phyloP scores from a whole-genome alignment of 2,329 filamentous ascomycete genomes.

The Aspergillus quadrilineatus region DNA sequence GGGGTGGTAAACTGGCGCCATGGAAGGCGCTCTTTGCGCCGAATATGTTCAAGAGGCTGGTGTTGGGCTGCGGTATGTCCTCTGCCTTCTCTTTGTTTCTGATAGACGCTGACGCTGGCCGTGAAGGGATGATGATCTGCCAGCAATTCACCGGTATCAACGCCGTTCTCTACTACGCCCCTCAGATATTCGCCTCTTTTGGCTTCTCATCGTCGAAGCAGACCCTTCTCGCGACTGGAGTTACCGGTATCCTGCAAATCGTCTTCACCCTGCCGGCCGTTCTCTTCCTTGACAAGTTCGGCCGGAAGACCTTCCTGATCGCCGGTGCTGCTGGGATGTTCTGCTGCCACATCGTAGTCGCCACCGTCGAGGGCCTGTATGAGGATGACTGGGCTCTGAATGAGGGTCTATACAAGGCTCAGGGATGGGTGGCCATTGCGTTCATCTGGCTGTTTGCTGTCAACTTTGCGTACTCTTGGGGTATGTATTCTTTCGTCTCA shows the following conservation, averaged over 20 bases:
- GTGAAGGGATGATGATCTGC: conserved; percentile 41
- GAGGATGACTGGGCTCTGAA: conserved; percentile 54
- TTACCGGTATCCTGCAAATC: conserved; percentile 34
- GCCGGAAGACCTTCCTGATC: conserved; percentile 38
- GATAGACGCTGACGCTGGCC: conserved; percentile 18
- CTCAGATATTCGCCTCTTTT: conserved; percentile 29
- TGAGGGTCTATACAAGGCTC: conserved; percentile 48
- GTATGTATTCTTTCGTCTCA: conserved; percentile 14
- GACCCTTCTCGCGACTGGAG: conserved; percentile 28
- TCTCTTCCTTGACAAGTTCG: conserved; percentile 39
- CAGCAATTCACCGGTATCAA: conserved; percentile 54
- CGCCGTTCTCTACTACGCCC: conserved; percentile 42
- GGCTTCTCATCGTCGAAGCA: conserved; percentile 26
- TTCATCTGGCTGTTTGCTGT: conserved; percentile 62
- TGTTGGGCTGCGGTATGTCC: conserved; percentile 24
- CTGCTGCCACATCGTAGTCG: conserved; percentile 69
- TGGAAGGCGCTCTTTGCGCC: conserved; percentile 31
- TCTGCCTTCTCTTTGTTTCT: neutral
- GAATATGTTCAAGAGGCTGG: conserved; percentile 30
- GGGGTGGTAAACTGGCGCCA: conserved; percentile 21
- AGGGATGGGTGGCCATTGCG: conserved; percentile 66
- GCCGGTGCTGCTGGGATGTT: conserved; percentile 66
- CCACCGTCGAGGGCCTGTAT: conserved; percentile 49
- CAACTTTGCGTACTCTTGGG: conserved; percentile 41
- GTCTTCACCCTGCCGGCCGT: conserved; percentile 39